Evolutionary conservation across 345 rosid genomes (phyloP).

Genomic region (Citrus hindsii): DNA sequence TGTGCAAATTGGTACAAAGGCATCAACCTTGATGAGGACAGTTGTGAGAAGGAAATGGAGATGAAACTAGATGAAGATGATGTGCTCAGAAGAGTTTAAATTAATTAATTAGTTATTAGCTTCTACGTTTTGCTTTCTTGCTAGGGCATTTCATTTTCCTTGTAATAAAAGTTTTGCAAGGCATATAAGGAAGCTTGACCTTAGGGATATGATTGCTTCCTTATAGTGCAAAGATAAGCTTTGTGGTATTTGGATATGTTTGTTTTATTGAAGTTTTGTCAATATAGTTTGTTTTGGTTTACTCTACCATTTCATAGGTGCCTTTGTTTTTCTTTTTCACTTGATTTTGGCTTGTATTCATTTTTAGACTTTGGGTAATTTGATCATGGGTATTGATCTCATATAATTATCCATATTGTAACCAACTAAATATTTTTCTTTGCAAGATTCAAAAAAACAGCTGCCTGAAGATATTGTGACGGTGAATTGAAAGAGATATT

Average conservation of each 20-base stretch:
- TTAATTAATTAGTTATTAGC: too few species aligned
- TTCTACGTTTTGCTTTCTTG: background rate
- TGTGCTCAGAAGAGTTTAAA: constrained; percentile 4
- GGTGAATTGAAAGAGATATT: background rate
- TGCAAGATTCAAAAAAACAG: background rate
- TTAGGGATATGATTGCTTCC: constrained; percentile 22
- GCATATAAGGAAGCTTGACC: constrained; percentile 14
- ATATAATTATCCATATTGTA: background rate
- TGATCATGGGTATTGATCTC: background rate
- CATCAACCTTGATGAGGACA: constrained; percentile 43
- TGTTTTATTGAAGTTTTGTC: background rate
- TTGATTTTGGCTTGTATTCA: background rate
- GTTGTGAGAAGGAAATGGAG: constrained; percentile 11
- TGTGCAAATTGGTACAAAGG: constrained; percentile 77
- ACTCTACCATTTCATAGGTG: background rate
- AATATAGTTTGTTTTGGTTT: background rate
- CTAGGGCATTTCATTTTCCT: background rate
- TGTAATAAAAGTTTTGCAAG: background rate
- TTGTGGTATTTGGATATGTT: constrained; percentile 2
- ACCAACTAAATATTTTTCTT: background rate
- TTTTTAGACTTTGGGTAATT: background rate
- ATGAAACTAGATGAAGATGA: constrained; percentile 13
- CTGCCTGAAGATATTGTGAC: background rate
- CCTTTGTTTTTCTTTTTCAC: background rate
- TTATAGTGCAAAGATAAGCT: background rate